Evolutionary conservation across 306 rosid species (phyloP), one percentile per base, ranked within the genome.

Genomic region (Amphicarpaea edgeworthii): DNA sequence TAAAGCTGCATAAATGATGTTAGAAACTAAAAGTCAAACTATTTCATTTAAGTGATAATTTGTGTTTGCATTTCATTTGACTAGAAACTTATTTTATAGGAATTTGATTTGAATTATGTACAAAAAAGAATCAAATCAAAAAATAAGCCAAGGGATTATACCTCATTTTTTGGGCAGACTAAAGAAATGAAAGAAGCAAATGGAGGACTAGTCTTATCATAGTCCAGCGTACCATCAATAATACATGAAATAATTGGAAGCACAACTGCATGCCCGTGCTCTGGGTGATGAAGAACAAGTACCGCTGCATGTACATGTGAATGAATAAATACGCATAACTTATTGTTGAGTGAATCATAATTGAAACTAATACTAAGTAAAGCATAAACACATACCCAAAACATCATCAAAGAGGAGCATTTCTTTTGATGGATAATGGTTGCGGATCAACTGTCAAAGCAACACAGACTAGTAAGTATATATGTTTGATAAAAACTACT

Each of bases 211-310:
- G 79, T 81, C 85, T 88, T 85, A 67, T 90, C 89, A 81, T 92
- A 92, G 68, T 77, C 86, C 77, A 92, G 82, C 8, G 87, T 83
- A 66, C 93, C 97, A 79, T 90, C 93, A 70, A 92, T 87, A 77
- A 92, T 88, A 57, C 88, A 87, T 12, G 97, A 92, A 88, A 92
- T 92, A 43, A 92, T 85, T 68, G 97, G 97, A 85, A 88, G 96
- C 49, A 92, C 80, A 77, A 92, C 89, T 37, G 93, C 93, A 68
- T 92, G 96, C 73, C 97, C 97, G 32, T 92, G 93, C 92, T 92
- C 97, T 4, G 97, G 96, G 83, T 90, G 97, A 83, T 92, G 88
- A 84, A 92, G 93, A 40, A 92, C 93, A 87, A 92, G 89, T 28
- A 85, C 84, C 12, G 97, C 97, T 92, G 96, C 73, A 86, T 65